These are phyloP conservation scores for Coleophoma eucalyptorum DNA, from an alignment of 2,329 filamentous ascomycete species.

Conservation along the genomic window DNA sequence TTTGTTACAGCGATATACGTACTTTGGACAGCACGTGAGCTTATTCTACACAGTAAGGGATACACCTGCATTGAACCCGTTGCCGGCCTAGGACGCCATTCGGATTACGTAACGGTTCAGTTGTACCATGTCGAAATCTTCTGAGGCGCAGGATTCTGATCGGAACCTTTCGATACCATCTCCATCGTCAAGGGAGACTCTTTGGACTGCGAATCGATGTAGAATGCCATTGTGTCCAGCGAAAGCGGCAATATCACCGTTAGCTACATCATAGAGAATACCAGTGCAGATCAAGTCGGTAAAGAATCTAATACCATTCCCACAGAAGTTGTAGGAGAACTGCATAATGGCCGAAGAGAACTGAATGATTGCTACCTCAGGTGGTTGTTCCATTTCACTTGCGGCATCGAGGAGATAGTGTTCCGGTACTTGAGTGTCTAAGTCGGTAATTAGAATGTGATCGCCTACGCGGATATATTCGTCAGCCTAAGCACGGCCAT, in stretches of 20 bases:
- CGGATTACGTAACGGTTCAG: constrained; percentile 69
- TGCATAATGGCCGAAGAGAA: constrained; percentile 78
- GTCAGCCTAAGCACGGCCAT: no score
- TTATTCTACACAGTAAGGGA: constrained; percentile 83
- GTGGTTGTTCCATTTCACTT: constrained; percentile 77
- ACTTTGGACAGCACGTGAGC: constrained; percentile 81
- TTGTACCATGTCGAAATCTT: constrained; percentile 83
- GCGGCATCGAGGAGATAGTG: constrained; percentile 77
- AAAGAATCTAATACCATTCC: constrained; percentile 68
- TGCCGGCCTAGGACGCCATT: constrained; percentile 67
- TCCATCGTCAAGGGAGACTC: constrained; percentile 66
- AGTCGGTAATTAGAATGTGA: no score
- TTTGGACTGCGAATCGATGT: constrained; percentile 71
- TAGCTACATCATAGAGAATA: constrained; percentile 73
- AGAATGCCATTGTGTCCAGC: constrained; percentile 77
- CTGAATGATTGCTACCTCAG: constrained; percentile 75
- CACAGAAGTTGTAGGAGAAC: constrained; percentile 69
- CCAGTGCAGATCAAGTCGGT: constrained; percentile 73
- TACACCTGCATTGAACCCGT: constrained; percentile 78
- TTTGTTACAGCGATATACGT: constrained; percentile 81
- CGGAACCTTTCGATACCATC: constrained; percentile 76
- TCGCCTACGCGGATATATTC: no score
- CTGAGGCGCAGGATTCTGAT: constrained; percentile 76
- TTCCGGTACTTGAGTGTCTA: no score
- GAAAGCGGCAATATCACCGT: constrained; percentile 74